These are phyloP conservation scores for Lagenaria siceraria DNA, from an alignment of 306 rosid species.

Conservation along the genomic window DNA sequence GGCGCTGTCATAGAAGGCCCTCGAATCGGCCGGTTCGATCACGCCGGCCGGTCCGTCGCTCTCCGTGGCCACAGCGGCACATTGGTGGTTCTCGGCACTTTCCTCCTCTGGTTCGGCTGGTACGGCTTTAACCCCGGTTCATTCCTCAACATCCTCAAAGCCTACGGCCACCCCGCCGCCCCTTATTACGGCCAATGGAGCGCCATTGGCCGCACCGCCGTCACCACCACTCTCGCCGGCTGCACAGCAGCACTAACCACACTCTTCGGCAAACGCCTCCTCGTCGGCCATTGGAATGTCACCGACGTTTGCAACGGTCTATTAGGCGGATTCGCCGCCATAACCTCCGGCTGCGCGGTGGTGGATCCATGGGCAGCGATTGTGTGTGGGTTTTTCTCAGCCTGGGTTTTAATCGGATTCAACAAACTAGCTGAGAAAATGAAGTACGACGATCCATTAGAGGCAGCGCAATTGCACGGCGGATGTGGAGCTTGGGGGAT, in stretches of 20 bases:
- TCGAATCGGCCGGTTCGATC: slow-evolving; percentile 38
- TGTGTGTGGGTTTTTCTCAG: slow-evolving; percentile 47
- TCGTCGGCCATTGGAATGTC: slow-evolving; percentile 46
- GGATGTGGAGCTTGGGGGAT: slow-evolving; percentile 59
- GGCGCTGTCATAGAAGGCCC: slow-evolving; percentile 55
- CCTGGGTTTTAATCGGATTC: slow-evolving; percentile 41
- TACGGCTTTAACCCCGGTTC: slow-evolving; percentile 66
- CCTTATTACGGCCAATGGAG: slow-evolving; percentile 51
- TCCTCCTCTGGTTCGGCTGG: slow-evolving; percentile 56
- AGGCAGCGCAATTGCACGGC: slow-evolving; percentile 52
- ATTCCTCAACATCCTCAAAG: slow-evolving; percentile 30
- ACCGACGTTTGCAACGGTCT: slow-evolving; percentile 48
- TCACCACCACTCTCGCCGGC: slow-evolving; percentile 49
- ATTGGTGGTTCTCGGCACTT: slow-evolving; percentile 38
- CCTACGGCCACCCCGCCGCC: slow-evolving; percentile 22
- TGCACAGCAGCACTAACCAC: slow-evolving; percentile 37
- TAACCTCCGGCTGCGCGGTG: slow-evolving; percentile 42
- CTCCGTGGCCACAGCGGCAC: slow-evolving; percentile 48
- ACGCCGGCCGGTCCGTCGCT: slow-evolving; percentile 23
- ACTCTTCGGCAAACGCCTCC: slow-evolving; percentile 31
- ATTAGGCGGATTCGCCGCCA: slow-evolving; percentile 55
- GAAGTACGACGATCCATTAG: slow-evolving; percentile 44
- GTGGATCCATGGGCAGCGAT: slow-evolving; percentile 62
- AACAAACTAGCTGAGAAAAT: slow-evolving; percentile 35
- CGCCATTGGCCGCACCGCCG: slow-evolving; percentile 49